Base-by-base conservation (phyloP, 192 early-diverging fungal genomes). In the Chytriomyces sp. region DNA sequence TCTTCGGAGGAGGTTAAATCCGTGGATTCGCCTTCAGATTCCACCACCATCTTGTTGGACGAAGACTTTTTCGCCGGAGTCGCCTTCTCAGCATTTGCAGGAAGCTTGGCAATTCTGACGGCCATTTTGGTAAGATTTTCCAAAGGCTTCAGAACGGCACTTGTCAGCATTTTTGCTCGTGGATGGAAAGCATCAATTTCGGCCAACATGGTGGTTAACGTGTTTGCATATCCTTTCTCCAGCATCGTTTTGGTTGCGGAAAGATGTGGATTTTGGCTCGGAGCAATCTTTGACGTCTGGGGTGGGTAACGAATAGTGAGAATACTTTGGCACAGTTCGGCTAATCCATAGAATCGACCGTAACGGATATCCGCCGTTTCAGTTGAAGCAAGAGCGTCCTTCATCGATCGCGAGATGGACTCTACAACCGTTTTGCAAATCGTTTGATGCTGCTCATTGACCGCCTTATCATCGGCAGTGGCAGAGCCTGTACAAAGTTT, bases 151-250 rank as follows among this genome's bases (percentile, higher is more conserved):
- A 98, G 72, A 66, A 99, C 85, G 5, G 91, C 79, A 35, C 83
- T 90, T 11, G 97, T 88, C 43, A 98, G 86, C 16, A 84, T 82
- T 59, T 89, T 92, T 44, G 93, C 88, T 50, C 89, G 84, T 7
- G 97, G 97, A 77, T 97, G 94, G 78, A 96, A 94, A 45, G 96
- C 82, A 78, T 99, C 96, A 47, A 99, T 86, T 67, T 95, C 94
- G 46, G 89, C 91, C 23, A 96, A 81, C 3, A 93, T 89, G 47
- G 86, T 89, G 6, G 95, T 95, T 35, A 99, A 78, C 3, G 92
- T 82, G 48, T 84, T 87, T 0, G 96, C 92, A 75, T 94, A 93
- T 7, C 91, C 89, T 63, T 95, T 96, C 47, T 98, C 96, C 28
- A 99, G 83, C 91, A 99, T 94, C 60, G 93, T 86, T 48, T 89